Evolutionary conservation across 2,329 filamentous ascomycete genomes (phyloP).

Genomic region (Fusarium duplospermum): DNA sequence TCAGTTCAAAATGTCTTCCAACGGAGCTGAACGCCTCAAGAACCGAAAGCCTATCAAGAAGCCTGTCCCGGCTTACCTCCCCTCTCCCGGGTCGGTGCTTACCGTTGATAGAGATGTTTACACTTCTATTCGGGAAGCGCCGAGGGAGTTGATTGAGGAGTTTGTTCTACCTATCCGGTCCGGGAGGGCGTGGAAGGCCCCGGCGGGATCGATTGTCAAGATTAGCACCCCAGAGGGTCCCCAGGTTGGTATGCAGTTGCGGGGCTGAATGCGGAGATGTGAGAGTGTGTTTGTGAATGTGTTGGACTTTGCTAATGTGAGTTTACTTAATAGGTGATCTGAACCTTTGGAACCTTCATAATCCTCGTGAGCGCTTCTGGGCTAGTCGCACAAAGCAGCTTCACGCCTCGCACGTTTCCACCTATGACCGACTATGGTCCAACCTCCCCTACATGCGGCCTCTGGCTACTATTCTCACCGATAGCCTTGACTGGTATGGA

Average conservation of each 20-base stretch:
- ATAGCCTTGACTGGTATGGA: constrained; percentile 73
- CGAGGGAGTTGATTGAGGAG: constrained; percentile 56
- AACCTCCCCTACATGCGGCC: constrained; percentile 82
- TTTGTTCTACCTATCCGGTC: constrained; percentile 79
- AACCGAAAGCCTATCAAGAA: constrained; percentile 58
- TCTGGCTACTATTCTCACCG: constrained; percentile 75
- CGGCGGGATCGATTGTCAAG: constrained; percentile 74
- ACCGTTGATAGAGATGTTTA: constrained; percentile 64
- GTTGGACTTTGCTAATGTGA: constrained; percentile 2
- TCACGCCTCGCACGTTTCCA: constrained; percentile 78
- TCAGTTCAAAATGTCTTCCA: constrained; percentile 33
- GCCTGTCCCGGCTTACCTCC: constrained; percentile 62
- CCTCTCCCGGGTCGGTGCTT: constrained; percentile 56
- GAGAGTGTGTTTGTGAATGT: not conserved
- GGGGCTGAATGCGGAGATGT: not conserved
- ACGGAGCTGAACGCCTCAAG: constrained; percentile 52
- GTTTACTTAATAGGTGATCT: constrained; percentile 69
- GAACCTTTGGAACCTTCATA: constrained; percentile 82
- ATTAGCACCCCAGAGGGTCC: constrained; percentile 82
- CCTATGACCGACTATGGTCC: constrained; percentile 81
- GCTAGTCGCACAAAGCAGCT: constrained; percentile 82
- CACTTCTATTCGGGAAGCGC: constrained; percentile 67
- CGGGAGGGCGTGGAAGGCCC: constrained; percentile 78
- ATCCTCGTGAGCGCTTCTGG: constrained; percentile 86
- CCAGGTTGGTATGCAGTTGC: constrained; percentile 68